Percentiles rank a stretch among this genome's conserved stretches.
Conservation (phyloP, 2,329 filamentous ascomycete species). For the Cadophora gregata region DNA sequence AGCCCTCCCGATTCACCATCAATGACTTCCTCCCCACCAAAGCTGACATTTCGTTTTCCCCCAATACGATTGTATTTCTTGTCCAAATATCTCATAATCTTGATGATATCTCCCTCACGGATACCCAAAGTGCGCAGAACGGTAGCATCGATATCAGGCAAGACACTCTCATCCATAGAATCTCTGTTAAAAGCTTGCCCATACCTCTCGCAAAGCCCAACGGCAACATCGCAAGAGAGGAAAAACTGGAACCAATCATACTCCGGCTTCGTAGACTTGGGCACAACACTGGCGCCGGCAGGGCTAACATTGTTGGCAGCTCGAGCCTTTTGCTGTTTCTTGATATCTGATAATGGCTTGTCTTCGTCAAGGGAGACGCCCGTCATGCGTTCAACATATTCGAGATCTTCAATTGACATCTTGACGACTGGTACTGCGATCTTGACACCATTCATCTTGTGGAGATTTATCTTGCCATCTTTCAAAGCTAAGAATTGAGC, state of each 20-base stretch:
- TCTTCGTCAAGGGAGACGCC: slow-evolving; percentile 89
- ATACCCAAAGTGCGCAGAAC: slow-evolving; percentile 88
- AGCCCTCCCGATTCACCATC: slow-evolving; percentile 71
- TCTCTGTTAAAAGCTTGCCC: slow-evolving; percentile 87
- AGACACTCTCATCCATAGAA: slow-evolving; percentile 92
- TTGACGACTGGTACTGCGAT: slow-evolving; percentile 95
- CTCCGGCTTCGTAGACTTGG: slow-evolving; percentile 64
- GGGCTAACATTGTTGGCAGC: slow-evolving; percentile 40
- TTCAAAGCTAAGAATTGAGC: slow-evolving; percentile 94
- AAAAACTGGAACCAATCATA: slow-evolving; percentile 99
- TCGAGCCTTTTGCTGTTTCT: slow-evolving; percentile 46
- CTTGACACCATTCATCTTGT: slow-evolving; percentile 98
- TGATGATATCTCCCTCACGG: slow-evolving; percentile 94
- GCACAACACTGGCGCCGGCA: slow-evolving; percentile 68
- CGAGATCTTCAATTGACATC: slow-evolving; percentile 94
- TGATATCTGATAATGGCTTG: slow-evolving; percentile 88
- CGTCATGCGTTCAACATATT: slow-evolving; percentile 90
- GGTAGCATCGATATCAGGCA: slow-evolving; percentile 86
- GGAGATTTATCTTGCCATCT: slow-evolving; percentile 95
- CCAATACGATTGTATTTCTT: slow-evolving; percentile 74
- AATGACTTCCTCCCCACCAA: slow-evolving; percentile 58
- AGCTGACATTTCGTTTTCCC: slow-evolving; percentile 59
- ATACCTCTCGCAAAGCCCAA: slow-evolving; percentile 93
- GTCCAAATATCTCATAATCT: slow-evolving; percentile 90
- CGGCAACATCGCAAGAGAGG: slow-evolving; percentile 86